Base-by-base conservation (phyloP, 805 yeast species). In the Lipomyces sp. region DNA sequence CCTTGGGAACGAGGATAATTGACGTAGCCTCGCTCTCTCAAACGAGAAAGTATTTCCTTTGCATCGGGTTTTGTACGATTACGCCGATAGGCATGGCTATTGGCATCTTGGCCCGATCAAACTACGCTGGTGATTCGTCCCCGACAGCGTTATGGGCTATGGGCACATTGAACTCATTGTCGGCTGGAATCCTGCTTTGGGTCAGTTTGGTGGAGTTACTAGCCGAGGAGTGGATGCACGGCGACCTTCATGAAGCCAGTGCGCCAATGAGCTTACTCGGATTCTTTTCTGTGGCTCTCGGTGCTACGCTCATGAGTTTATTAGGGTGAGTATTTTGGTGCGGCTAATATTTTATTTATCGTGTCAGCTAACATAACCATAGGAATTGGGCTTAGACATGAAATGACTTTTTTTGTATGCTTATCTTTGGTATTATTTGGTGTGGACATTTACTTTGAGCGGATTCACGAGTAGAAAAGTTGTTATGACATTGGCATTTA, bases 41-140 rank as follows among this genome's bases (percentile, higher is more conserved):
- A 2, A 73, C 78, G 37, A 78, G 73, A 70, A 66, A 63, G 58
- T 57, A 62, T 2, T 18, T 53, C 29, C 63, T 72, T 24, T 71
- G 75, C 55, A 6, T 63, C 13, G 85, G 88, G 85, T 88, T 80
- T 74, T 77, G 86, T 1, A 56, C 89, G 4, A 81, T 88, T 13
- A 88, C 95, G 0, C 96, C 96, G 1, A 78, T 89, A 57, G 89
- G 94, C 2, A 84, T 89, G 71, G 92, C 89, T 2, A 86, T 89
- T 71, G 97, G 97, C 53, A 77, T 91, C 45, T 92, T 92, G 55
- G 90, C 89, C 3, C 84, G 94, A 73, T 76, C 82, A 50, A 76
- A 86, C 34, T 55, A 56, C n/a, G 51, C 69, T 10, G 63, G 61
- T 29, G 67, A 56, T 4, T 15, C 66, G 2, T 59, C 70, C 15